phyloP scores from a whole-genome alignment of 495 filamentous ascomycete genomes.

The Chaetomium tenue region DNA sequence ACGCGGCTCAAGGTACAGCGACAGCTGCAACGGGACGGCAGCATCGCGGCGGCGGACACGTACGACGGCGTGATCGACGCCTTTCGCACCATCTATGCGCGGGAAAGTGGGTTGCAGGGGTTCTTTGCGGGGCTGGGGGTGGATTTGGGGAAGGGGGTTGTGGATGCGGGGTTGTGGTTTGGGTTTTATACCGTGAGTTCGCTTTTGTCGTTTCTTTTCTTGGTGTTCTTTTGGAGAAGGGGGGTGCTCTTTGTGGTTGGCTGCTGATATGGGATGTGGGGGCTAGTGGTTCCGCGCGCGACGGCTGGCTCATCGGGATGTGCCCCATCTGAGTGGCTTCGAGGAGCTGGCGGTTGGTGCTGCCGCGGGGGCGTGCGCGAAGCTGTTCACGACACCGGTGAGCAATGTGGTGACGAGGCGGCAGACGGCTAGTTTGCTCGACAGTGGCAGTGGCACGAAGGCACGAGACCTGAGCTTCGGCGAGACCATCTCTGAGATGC shows the following conservation, averaged over 20 bases:
- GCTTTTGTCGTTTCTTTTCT: too few relatives aligned
- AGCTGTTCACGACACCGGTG: constrained; percentile 76
- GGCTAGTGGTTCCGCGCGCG: constrained; percentile 52
- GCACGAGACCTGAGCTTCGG: constrained; percentile 43
- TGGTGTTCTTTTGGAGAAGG: too few relatives aligned
- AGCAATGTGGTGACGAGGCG: constrained; percentile 80
- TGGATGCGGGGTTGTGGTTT: constrained; percentile 82
- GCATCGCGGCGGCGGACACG: constrained; percentile 36
- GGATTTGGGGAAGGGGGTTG: constrained; percentile 70
- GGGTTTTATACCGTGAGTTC: constrained; percentile 63
- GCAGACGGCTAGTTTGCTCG: constrained; percentile 63
- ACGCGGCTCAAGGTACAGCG: constrained; percentile 82
- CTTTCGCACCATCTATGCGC: constrained; percentile 65
- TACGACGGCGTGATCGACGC: constrained; percentile 67
- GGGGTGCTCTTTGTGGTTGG: neutral
- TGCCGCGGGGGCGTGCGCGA: constrained; percentile 72
- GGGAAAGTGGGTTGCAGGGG: constrained; percentile 64
- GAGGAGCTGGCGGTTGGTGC: constrained; percentile 79
- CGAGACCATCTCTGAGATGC: constrained; percentile 64
- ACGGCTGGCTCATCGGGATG: constrained; percentile 43
- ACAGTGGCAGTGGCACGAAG: constrained; percentile 1
- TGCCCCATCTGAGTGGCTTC: constrained; percentile 57
- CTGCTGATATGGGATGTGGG: neutral
- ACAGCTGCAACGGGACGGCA: constrained; percentile 49
- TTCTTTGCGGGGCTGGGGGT: constrained; percentile 74